These are phyloP conservation scores for Alopecurus myosuroides DNA, from an alignment of 176 grass and related monocot species.

Conservation along the genomic window DNA sequence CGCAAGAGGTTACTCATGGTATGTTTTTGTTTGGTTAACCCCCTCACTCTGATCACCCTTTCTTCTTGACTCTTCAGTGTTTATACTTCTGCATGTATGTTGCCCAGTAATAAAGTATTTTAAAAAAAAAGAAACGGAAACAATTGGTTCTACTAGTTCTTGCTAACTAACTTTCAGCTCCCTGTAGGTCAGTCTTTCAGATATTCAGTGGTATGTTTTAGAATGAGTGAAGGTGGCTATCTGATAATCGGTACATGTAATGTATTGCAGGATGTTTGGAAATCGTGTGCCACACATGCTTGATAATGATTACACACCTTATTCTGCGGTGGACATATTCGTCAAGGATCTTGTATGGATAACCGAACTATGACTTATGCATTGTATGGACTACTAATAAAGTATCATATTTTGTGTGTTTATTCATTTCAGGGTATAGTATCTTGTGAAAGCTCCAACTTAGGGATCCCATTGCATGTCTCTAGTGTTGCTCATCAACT, in stretches of 20 bases:
- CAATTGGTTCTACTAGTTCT: not conserved
- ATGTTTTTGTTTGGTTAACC: slow-evolving; percentile 32
- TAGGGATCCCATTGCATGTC: slow-evolving; percentile 71
- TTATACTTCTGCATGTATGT: not conserved
- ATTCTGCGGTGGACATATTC: slow-evolving; percentile 94
- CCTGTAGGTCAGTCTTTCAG: slow-evolving; percentile 1
- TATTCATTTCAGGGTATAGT: slow-evolving; percentile 74
- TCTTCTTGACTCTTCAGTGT: slow-evolving; percentile 6
- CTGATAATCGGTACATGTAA: not conserved
- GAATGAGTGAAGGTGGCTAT: slow-evolving; percentile 5
- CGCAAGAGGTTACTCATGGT: slow-evolving; percentile 89
- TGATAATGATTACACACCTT: slow-evolving; percentile 89
- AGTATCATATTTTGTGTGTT: slow-evolving; percentile 9
- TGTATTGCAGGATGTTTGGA: slow-evolving; percentile 93
- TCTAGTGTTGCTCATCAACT: slow-evolving; percentile 86
- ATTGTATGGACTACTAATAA: slow-evolving; percentile 3
- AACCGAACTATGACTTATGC: slow-evolving; percentile 13
- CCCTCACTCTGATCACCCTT: not conserved
- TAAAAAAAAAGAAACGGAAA: not conserved
- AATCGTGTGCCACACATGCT: slow-evolving; percentile 98
- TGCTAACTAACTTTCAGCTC: slow-evolving; percentile 3
- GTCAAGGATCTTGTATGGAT: slow-evolving; percentile 95
- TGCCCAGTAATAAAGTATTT: not conserved
- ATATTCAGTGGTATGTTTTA: not conserved
- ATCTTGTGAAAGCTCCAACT: slow-evolving; percentile 73